Evolutionary conservation across 345 rosid genomes (phyloP).

Genomic region (Ceriops zippeliana): DNA sequence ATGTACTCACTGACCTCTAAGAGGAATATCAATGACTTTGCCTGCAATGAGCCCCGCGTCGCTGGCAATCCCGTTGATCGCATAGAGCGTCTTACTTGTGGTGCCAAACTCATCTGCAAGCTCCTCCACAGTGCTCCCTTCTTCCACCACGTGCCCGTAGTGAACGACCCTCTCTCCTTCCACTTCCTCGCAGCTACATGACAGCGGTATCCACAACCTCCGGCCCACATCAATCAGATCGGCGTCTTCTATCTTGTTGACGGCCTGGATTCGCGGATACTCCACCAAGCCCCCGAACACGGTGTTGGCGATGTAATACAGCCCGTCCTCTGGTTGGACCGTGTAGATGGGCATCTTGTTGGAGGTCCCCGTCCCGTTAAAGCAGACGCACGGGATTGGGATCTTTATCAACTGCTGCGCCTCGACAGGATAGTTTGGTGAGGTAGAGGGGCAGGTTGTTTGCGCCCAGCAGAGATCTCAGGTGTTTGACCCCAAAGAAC

Average conservation of each 20-base stretch:
- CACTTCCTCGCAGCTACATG: conserved; percentile 28
- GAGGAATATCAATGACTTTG: conserved; percentile 50
- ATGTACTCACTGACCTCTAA: conserved; percentile 32
- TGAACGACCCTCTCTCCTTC: conserved; percentile 21
- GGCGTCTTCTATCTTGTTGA: conserved; percentile 28
- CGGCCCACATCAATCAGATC: conserved; percentile 28
- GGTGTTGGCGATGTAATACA: conserved; percentile 35
- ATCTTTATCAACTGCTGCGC: conserved; percentile 14
- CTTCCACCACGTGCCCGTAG: conserved; percentile 46
- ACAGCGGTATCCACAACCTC: conserved; percentile 47
- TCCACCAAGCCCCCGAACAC: conserved; percentile 33
- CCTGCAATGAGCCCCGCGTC: conserved; percentile 33
- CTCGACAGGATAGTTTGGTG: conserved; percentile 26
- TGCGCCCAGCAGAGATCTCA: conserved; percentile 49
- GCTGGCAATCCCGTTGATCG: conserved; percentile 42
- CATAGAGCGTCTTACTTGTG: conserved; percentile 23
- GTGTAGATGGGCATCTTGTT: conserved; percentile 39
- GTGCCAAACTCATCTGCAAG: conserved; percentile 50
- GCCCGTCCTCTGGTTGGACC: conserved; percentile 37
- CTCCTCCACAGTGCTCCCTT: conserved; percentile 37
- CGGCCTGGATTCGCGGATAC: conserved; percentile 28
- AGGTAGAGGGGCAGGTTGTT: conserved; percentile 45
- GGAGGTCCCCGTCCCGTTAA: conserved; percentile 52
- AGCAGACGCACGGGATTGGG: conserved; percentile 64
- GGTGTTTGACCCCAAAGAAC: conserved; percentile 45